These are phyloP conservation scores for Colletotrichum orchidophilum DNA, from an alignment of 2,329 filamentous ascomycete species.

Conservation along the genomic window DNA sequence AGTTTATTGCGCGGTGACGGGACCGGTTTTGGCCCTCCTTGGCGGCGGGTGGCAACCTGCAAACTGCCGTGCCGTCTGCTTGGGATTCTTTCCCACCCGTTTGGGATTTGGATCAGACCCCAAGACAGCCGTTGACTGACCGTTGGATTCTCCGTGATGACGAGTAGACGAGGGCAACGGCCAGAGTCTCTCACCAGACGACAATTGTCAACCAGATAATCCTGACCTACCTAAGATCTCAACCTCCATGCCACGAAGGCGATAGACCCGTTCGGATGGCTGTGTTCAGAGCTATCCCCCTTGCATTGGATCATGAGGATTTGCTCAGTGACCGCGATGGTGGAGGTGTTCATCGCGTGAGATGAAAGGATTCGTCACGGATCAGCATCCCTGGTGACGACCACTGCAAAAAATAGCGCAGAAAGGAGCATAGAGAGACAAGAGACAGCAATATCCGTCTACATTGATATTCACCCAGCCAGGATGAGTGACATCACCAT, in stretches of 20 bases:
- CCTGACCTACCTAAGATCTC: background rate
- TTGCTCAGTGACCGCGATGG: background rate
- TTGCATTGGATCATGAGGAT: background rate
- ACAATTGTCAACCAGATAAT: background rate
- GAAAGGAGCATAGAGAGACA: background rate
- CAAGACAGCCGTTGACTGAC: background rate
- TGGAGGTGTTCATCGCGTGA: conserved; percentile 1
- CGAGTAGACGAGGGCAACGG: background rate
- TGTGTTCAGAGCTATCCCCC: background rate
- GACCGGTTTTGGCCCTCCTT: background rate
- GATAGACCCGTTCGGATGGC: background rate
- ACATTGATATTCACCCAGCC: background rate
- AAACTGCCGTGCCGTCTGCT: background rate
- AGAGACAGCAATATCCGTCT: background rate
- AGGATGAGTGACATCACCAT: conserved; percentile 9
- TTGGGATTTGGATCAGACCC: background rate
- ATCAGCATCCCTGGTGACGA: conserved; percentile 5
- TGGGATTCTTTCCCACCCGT: background rate
- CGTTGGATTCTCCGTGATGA: background rate
- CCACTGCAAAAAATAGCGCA: background rate
- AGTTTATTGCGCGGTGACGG: background rate
- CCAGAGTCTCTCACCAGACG: background rate
- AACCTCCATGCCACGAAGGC: background rate
- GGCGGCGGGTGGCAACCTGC: background rate
- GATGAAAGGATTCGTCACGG: conserved; percentile 12